Percentiles rank a stretch among this genome's conserved stretches.
phyloP scores from a whole-genome alignment of 2,329 filamentous ascomycete species.

The Hymenoscyphus albidus region DNA sequence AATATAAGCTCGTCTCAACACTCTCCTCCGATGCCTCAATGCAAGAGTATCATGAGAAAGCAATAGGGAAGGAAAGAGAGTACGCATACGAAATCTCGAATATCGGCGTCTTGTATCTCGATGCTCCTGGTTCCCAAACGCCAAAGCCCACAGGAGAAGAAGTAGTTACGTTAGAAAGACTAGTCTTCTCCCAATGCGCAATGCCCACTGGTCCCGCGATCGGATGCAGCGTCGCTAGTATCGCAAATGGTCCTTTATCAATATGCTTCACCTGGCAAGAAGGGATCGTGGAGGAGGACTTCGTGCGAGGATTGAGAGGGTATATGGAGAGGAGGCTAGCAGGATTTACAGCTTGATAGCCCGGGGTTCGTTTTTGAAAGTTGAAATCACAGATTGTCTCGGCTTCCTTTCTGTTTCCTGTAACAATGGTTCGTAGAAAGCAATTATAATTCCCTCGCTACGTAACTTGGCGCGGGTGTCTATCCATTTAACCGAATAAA shows the following conservation, averaged over 20 bases:
- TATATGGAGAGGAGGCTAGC: conserved; percentile 17
- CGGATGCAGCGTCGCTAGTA: conserved; percentile 19
- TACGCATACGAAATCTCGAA: conserved; percentile 28
- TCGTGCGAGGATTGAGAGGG: conserved; percentile 15
- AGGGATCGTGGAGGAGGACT: conserved; percentile 18
- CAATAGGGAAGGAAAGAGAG: conserved; percentile 10
- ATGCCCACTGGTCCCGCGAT: conserved; percentile 21
- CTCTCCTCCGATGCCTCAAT: background rate
- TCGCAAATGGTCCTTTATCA: conserved; percentile 19
- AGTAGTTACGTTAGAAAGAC: conserved; percentile 17
- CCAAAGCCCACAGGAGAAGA: background rate
- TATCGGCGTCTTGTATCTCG: conserved; percentile 22
- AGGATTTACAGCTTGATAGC: background rate
- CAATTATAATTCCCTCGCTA: too few species aligned
- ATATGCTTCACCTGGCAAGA: conserved; percentile 25
- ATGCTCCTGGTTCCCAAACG: background rate
- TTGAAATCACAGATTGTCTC: too few species aligned
- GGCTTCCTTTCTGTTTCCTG: too few species aligned
- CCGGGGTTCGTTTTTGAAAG: background rate
- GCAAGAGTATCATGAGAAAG: background rate
- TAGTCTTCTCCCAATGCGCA: conserved; percentile 24
- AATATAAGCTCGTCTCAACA: conserved; percentile 3
- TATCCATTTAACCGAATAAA: too few species aligned
- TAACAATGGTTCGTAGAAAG: too few species aligned
- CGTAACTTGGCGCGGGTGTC: too few species aligned